These are phyloP conservation scores for Scheffersomyces stambukii DNA, from an alignment of 1,139 yeast species.

Conservation along the genomic window DNA sequence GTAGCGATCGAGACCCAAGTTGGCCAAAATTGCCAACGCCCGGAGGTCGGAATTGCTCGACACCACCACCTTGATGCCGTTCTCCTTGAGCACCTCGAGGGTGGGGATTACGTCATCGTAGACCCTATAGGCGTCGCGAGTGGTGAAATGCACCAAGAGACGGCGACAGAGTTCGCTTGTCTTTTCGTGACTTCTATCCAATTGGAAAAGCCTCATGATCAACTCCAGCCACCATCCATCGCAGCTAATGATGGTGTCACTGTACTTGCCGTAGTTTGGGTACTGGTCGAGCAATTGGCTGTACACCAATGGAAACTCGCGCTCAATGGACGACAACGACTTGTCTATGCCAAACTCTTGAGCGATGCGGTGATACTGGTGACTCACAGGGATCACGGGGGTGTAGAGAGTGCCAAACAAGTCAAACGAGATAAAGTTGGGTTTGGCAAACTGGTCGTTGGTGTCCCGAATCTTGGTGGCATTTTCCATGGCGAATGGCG, in stretches of 20 bases:
- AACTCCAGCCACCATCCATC: slow-evolving; percentile 60
- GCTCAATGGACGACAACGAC: slow-evolving; percentile 21
- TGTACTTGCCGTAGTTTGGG: slow-evolving; percentile 60
- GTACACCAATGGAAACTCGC: slow-evolving; percentile 27
- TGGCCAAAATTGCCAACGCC: slow-evolving; percentile 38
- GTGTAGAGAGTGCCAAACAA: slow-evolving; percentile 63
- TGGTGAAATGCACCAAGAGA: slow-evolving; percentile 44
- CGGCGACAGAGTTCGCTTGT: slow-evolving; percentile 29
- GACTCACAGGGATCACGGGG: slow-evolving; percentile 50
- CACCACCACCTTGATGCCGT: slow-evolving; percentile 38
- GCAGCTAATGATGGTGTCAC: slow-evolving; percentile 17
- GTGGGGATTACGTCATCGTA: slow-evolving; percentile 53
- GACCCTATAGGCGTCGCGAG: slow-evolving; percentile 48
- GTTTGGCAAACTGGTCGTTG: slow-evolving; percentile 28
- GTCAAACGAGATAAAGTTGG: slow-evolving; percentile 58
- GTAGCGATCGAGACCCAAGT: slow-evolving; percentile 38
- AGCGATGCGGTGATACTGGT: slow-evolving; percentile 50
- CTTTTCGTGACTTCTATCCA: slow-evolving; percentile 16
- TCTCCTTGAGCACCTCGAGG: slow-evolving; percentile 26
- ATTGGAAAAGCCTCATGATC: slow-evolving; percentile 37
- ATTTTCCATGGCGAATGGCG: slow-evolving; percentile 24
- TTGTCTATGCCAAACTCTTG: slow-evolving; percentile 39
- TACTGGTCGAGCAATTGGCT: slow-evolving; percentile 22
- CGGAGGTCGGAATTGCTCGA: slow-evolving; percentile 62
- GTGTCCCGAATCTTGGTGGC: slow-evolving; percentile 28